A percentile compares a stretch with the other conserved stretches of the same genome.
These are phyloP conservation scores for Fusarium protoensiforme DNA, from an alignment of 2,329 filamentous ascomycete species.

Conservation along the genomic window DNA sequence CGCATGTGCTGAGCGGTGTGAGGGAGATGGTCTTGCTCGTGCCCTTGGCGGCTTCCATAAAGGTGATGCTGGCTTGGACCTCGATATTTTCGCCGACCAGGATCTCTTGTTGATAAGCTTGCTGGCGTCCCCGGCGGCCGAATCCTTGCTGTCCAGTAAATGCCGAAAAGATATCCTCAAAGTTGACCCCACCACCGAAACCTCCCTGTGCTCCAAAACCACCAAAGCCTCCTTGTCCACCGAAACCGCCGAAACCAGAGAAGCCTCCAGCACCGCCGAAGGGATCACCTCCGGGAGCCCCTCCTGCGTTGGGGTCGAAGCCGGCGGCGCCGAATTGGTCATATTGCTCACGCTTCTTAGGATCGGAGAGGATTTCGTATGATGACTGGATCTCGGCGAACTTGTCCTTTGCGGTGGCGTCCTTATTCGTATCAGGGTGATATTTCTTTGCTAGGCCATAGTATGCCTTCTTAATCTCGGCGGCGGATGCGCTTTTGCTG, in stretches of 20 bases:
- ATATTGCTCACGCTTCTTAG: slow-evolving; percentile 91
- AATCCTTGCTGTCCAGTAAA: slow-evolving; percentile 74
- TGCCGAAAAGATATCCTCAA: slow-evolving; percentile 93
- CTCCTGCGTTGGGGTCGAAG: slow-evolving; percentile 79
- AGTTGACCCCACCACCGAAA: slow-evolving; percentile 88
- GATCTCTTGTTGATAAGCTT: slow-evolving; percentile 81
- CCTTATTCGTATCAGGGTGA: slow-evolving; percentile 98
- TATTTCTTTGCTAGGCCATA: slow-evolving; percentile 98
- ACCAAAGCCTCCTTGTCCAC: slow-evolving; percentile 31
- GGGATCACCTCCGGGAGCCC: slow-evolving; percentile 62
- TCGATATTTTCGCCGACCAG: slow-evolving; percentile 97
- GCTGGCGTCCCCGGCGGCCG: slow-evolving; percentile 58
- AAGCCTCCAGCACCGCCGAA: slow-evolving; percentile 72
- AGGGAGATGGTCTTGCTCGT: slow-evolving; percentile 88
- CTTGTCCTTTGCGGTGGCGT: slow-evolving; percentile 90
- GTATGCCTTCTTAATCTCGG: slow-evolving; percentile 98
- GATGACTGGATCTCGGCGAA: slow-evolving; percentile 93
- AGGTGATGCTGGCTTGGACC: slow-evolving; percentile 90
- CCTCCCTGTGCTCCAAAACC: slow-evolving; percentile 63
- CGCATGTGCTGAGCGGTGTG: slow-evolving; percentile 82
- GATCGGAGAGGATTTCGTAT: slow-evolving; percentile 92
- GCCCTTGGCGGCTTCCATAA: slow-evolving; percentile 96
- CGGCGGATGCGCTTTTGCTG: slow-evolving; percentile 79
- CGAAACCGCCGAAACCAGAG: slow-evolving; percentile 58
- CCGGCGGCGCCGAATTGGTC: slow-evolving; percentile 91